Percentiles rank a stretch among this genome's conserved stretches.
phyloP scores from a whole-genome alignment of 1,284 basidiomycete species.

The Leccinum subfulvum region DNA sequence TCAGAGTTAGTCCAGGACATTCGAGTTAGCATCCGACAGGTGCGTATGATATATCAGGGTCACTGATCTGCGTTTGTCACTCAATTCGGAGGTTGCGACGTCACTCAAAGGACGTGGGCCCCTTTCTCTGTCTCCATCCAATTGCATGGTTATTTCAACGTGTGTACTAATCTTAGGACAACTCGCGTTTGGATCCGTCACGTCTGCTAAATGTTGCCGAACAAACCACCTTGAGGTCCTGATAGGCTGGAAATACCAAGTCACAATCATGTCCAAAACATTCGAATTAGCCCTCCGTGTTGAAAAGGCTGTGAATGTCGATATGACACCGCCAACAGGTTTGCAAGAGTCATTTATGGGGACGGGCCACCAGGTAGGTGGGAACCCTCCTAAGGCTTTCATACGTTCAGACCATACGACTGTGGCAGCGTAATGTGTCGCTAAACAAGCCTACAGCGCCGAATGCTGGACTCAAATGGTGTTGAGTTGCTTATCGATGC shows the following conservation, averaged over 20 bases:
- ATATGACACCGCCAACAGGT: slow-evolving; percentile 39
- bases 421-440: background rate
- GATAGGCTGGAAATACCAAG: slow-evolving; percentile 40
- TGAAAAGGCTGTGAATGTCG: slow-evolving; percentile 38
- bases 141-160: background rate
- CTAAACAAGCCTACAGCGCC: background rate
- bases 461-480: background rate
- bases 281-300: background rate
- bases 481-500: background rate
- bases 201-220: slow-evolving; percentile 25
- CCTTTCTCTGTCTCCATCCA: background rate
- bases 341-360: slow-evolving; percentile 43
- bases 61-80: background rate
- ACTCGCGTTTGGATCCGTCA: slow-evolving; percentile 54
- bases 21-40: background rate
- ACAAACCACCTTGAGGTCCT: slow-evolving; percentile 33
- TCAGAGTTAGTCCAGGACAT: too few species aligned
- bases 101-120: background rate
- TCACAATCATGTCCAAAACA: background rate
- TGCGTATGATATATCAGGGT: background rate
- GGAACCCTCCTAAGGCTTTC: background rate
- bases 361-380: slow-evolving; percentile 28
- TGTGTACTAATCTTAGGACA: background rate
- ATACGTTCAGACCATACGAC: background rate
- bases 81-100: background rate